Evolutionary conservation across 2,329 filamentous ascomycete genomes (phyloP).

Genomic region (Teratosphaeria zuluensis): DNA sequence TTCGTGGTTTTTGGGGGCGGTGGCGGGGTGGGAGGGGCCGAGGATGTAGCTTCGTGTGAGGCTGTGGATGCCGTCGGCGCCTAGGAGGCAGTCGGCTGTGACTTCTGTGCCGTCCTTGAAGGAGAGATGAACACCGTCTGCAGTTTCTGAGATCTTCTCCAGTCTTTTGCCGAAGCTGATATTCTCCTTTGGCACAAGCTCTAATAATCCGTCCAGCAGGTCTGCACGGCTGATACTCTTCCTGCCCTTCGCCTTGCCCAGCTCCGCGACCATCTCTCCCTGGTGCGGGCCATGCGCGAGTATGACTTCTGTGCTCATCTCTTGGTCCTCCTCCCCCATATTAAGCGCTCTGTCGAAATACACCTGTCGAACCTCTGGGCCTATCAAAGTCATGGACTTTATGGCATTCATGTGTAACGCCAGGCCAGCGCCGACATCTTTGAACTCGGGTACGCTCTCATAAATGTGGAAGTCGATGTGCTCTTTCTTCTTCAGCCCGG

Average conservation of each 20-base stretch:
- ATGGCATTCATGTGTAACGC: constrained; percentile 46
- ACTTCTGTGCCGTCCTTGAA: constrained; percentile 41
- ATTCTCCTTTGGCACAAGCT: constrained; percentile 33
- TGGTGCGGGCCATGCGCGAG: constrained; percentile 26
- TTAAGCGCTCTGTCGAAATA: constrained; percentile 41
- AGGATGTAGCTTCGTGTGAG: constrained; percentile 37
- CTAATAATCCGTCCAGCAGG: constrained; percentile 39
- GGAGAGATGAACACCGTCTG: constrained; percentile 26
- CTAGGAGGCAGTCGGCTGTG: constrained; percentile 41
- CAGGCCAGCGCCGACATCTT: constrained; percentile 41
- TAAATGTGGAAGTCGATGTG: constrained; percentile 41
- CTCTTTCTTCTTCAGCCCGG: constrained; percentile 34
- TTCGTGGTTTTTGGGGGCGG: constrained; percentile 22
- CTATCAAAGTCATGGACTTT: constrained; percentile 35
- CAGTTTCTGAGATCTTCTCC: constrained; percentile 23
- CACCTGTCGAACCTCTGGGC: constrained; percentile 31
- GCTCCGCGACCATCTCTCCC: constrained; percentile 32
- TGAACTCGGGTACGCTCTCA: constrained; percentile 39
- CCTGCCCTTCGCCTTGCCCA: constrained; percentile 25
- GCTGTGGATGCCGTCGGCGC: constrained; percentile 46
- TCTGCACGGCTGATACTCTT: constrained; percentile 38
- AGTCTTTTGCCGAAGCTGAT: constrained; percentile 39
- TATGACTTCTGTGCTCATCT: constrained; percentile 26
- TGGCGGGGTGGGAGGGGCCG: constrained; percentile 23
- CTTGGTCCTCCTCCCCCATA: constrained; percentile 31